Conservation (phyloP, 306 rosid species). For the Dryas octopetala region DNA sequence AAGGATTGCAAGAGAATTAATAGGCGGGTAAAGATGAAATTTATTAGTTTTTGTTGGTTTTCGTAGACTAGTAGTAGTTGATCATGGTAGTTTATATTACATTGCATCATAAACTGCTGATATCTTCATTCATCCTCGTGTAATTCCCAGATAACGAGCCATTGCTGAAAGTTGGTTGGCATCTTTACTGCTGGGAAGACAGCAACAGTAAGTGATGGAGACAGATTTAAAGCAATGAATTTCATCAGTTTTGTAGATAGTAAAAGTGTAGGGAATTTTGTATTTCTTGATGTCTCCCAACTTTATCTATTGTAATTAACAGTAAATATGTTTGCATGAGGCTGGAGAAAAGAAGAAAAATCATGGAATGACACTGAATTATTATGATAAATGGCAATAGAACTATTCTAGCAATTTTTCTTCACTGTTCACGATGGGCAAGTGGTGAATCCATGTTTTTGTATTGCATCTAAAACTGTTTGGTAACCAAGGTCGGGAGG, state of each 20-base stretch:
- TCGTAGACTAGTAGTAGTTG: not conserved
- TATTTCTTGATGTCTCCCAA: not conserved
- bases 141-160: not conserved
- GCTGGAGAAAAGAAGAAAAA: no score
- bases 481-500: no score
- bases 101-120: not conserved
- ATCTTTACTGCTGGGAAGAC: not conserved
- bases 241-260: not conserved
- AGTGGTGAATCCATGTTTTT: no score
- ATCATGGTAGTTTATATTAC: not conserved
- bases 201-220: not conserved
- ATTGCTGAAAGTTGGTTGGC: not conserved
- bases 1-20: conserved; percentile 52
- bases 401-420: no score
- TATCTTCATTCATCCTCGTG: not conserved
- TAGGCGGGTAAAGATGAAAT: conserved; percentile 34
- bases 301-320: not conserved
- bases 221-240: not conserved
- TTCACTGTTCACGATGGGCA: no score
- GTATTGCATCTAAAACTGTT: no score
- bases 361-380: no score
- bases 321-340: no score
- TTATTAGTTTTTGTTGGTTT: not conserved
- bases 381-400: no score
- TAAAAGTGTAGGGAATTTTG: not conserved